Base-by-base conservation (phyloP, 306 rosid species). In the Spatholobus suberectus region DNA sequence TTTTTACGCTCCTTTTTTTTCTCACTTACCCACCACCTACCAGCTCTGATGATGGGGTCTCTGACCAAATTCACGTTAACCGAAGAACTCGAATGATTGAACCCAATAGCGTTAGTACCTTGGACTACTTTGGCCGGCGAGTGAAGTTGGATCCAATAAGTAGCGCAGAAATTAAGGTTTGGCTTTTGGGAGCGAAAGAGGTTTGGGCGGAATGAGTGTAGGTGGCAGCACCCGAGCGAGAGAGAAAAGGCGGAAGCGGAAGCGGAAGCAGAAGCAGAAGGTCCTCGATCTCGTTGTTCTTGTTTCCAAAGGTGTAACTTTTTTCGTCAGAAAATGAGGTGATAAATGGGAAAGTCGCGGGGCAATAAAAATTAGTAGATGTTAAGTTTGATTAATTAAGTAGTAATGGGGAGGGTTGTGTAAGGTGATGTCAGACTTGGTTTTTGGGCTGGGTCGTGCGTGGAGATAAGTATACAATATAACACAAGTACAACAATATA, bases 41-140 rank as follows among this genome's bases (percentile, higher is more conserved):
- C 94, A 86, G 96, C 87, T 89, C 81, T 70, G 63, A 83, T 84
- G 81, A 76, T 84, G 83, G 58, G 49, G 72, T 66, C 72, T 37
- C 72, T 66, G 87, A 88, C 92, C 87, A 78, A 83, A 79, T 63
- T 85, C 91, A 83, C 91, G 80, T 66, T 82, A 75, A 83, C 88
- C 87, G 52, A 86, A 79, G 80, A 87, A 87, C 77, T 84, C 61
- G 81, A 89, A 92, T 87, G 89, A 87, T 89, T 83, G 75, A 84
- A 71, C 86, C 86, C 94, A 82, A 76, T 83, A 73, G 70, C 63
- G 10, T 58, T n/a, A 54, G 35, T 9, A 57, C 80, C 63, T 73
- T 66, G 55, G 84, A 81, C 83, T 24, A 21, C 20, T 1, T 68
- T 38, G 23, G 49, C n/a, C 84, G 37, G 83, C 70, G 17, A 65